Conservation (phyloP, 148 eudicot genomes). For the Rhododendron simsii region DNA sequence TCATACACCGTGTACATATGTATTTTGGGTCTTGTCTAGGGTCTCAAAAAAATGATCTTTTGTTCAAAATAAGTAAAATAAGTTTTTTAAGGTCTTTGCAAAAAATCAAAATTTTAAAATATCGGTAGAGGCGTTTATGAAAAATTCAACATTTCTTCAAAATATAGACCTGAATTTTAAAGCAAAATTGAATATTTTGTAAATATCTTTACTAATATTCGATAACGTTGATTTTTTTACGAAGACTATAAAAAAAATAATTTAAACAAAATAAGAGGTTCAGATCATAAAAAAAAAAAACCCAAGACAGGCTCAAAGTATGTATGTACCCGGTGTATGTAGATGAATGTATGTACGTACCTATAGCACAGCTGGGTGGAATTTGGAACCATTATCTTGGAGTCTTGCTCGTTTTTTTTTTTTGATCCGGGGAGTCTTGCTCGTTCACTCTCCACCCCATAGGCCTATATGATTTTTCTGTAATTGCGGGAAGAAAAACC, state of each 20-base stretch:
- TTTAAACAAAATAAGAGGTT: too few species aligned
- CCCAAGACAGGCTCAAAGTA: too few species aligned
- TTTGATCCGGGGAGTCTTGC: neutral
- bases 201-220: too few species aligned
- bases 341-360: too few species aligned
- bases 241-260: too few species aligned
- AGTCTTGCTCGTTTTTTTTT: neutral
- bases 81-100: neutral
- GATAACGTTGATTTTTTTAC: too few species aligned
- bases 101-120: neutral
- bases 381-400: neutral
- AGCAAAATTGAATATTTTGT: too few species aligned
- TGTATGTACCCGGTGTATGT: too few species aligned
- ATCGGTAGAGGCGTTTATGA: accelerated
- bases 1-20: neutral
- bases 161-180: too few species aligned
- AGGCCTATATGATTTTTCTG: too few species aligned
- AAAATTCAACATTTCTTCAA: neutral
- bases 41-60: neutral
- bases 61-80: neutral
- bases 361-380: neutral
- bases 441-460: neutral
- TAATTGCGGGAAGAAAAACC: neutral
- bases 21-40: neutral
- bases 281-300: too few species aligned